Conservation (phyloP, 352 stramenopile genomes). For the Globisporangium splendens region DNA sequence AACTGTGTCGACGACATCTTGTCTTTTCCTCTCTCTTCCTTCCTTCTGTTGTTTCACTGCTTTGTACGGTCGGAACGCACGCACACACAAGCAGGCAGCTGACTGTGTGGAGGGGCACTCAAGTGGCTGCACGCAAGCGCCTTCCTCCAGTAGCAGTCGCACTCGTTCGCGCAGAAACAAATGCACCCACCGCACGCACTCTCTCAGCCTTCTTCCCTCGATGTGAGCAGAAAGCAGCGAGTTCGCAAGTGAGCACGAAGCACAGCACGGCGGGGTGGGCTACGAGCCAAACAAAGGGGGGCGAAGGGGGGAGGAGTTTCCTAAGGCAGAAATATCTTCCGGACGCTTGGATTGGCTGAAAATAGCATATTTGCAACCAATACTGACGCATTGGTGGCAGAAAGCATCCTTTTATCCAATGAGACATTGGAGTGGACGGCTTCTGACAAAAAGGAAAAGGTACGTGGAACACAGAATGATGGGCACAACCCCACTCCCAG, state of each 20-base stretch:
- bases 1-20: constrained; percentile 89
- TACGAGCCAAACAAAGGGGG: constrained; percentile 10
- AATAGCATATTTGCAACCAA: constrained; percentile 14
- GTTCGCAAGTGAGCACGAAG: constrained; percentile 53
- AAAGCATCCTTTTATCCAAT: not conserved
- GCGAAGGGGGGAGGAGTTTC: constrained; percentile 18
- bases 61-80: not conserved
- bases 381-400: not conserved
- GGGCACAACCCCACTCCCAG: constrained; percentile 14
- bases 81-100: too few species aligned
- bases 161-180: constrained; percentile 5
- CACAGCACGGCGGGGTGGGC: constrained; percentile 8
- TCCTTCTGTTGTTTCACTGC: not conserved
- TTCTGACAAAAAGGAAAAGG: not conserved
- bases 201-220: constrained; percentile 9
- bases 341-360: constrained; percentile 1
- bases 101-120: too few species aligned
- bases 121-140: too few species aligned
- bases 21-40: constrained; percentile 4
- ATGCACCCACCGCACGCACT: constrained; percentile 3
- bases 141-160: too few species aligned
- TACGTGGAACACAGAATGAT: not conserved
- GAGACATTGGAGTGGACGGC: not conserved
- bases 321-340: not conserved
- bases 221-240: constrained; percentile 56